Evolutionary conservation across 2,329 filamentous ascomycete species (phyloP).

Genomic region (Juglanconis sp.): DNA sequence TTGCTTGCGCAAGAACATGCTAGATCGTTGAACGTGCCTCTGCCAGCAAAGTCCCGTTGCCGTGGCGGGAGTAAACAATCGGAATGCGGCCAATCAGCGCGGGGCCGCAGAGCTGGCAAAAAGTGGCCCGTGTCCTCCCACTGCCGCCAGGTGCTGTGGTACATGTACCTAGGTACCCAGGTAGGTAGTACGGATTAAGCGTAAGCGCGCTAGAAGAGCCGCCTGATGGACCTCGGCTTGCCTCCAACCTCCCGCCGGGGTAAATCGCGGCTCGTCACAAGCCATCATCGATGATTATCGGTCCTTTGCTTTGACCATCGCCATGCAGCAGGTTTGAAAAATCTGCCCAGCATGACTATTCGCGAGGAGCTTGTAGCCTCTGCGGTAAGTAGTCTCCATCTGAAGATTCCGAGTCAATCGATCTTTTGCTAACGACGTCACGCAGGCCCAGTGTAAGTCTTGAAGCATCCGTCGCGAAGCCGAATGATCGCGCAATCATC

Average conservation of each 20-base stretch:
- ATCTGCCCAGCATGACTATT: slow-evolving; percentile 63
- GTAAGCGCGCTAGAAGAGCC: background rate
- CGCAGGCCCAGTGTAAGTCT: slow-evolving; percentile 42
- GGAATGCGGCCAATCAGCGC: slow-evolving; percentile 2
- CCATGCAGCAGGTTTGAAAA: slow-evolving; percentile 10
- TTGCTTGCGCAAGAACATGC: background rate
- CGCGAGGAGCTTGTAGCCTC: slow-evolving; percentile 90
- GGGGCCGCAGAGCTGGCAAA: background rate
- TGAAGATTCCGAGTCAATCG: background rate
- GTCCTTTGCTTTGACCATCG: background rate
- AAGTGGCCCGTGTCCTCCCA: too few species aligned
- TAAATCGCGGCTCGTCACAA: slow-evolving; percentile 1
- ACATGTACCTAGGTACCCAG: too few species aligned
- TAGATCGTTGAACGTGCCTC: slow-evolving; percentile 4
- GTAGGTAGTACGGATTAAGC: too few species aligned
- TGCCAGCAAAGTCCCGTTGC: slow-evolving; percentile 7
- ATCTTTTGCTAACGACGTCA: slow-evolving; percentile 15
- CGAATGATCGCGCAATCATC: background rate
- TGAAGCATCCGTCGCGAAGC: background rate
- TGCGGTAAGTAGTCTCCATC: slow-evolving; percentile 54
- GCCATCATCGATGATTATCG: background rate
- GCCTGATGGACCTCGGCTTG: slow-evolving; percentile 4
- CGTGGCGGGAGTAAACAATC: slow-evolving; percentile 16
- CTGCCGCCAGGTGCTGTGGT: too few species aligned
- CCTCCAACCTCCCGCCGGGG: background rate